Evolutionary conservation across 2,329 filamentous ascomycete genomes (phyloP).

Genomic region (Ophiostoma ips): DNA sequence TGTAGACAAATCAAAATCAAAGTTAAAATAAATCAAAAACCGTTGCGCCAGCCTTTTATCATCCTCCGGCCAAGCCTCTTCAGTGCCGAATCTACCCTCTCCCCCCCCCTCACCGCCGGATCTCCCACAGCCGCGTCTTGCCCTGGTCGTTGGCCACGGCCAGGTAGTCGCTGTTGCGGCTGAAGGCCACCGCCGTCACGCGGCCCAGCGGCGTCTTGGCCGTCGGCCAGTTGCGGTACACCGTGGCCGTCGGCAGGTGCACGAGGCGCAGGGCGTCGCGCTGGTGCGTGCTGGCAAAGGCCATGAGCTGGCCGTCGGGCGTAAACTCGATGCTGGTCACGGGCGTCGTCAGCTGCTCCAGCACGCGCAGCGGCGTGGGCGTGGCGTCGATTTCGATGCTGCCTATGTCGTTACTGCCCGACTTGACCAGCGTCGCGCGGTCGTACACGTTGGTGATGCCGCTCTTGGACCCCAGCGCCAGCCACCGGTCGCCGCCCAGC

Average conservation of each 20-base stretch:
- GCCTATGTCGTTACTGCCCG: constrained; percentile 19
- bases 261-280: constrained; percentile 76
- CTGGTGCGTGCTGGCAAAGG: constrained; percentile 76
- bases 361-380: constrained; percentile 56
- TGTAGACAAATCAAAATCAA: neutral
- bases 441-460: constrained; percentile 94
- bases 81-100: no score
- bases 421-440: constrained; percentile 50
- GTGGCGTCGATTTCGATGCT: constrained; percentile 41
- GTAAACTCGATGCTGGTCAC: constrained; percentile 70
- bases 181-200: constrained; percentile 61
- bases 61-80: no score
- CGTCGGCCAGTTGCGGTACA: constrained; percentile 96
- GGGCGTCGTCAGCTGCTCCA: constrained; percentile 81
- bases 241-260: constrained; percentile 81
- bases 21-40: neutral
- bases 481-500: constrained; percentile 73
- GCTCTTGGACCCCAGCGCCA: constrained; percentile 71
- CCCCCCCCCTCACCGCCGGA: constrained; percentile 40
- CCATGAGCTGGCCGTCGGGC: constrained; percentile 77
- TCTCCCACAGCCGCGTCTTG: constrained; percentile 84
- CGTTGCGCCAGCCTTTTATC: neutral
- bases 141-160: constrained; percentile 82
- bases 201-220: constrained; percentile 75
- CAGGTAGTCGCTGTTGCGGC: constrained; percentile 51